phyloP scores from a whole-genome alignment of 768 basidiomycete genomes.

The Artomyces pyxidatus region DNA sequence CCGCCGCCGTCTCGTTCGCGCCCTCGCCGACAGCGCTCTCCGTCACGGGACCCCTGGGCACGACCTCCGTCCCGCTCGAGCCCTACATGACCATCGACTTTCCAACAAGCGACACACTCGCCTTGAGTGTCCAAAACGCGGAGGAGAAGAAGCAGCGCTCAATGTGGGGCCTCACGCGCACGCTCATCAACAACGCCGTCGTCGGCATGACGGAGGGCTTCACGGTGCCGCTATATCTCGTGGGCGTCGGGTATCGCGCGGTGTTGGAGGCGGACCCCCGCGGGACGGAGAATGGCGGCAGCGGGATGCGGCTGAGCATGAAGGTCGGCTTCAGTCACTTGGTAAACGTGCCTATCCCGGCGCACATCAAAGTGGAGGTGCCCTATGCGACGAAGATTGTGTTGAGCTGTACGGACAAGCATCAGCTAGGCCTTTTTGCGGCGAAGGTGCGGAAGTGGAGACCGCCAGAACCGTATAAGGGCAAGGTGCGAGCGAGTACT shows the following conservation, averaged over 20 bases:
- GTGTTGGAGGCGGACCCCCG: constrained; percentile 76
- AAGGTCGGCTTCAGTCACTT: constrained; percentile 91
- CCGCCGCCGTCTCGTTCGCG: constrained; percentile 35
- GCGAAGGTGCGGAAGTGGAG: constrained; percentile 78
- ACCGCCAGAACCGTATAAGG: constrained; percentile 95
- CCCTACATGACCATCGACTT: constrained; percentile 36
- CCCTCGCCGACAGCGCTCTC: constrained; percentile 30
- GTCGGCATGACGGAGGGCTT: constrained; percentile 87
- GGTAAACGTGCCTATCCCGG: constrained; percentile 75
- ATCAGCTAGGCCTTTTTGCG: constrained; percentile 79
- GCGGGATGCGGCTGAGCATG: constrained; percentile 70
- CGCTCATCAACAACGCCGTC: constrained; percentile 85
- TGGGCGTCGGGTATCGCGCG: constrained; percentile 92
- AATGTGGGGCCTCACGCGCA: constrained; percentile 94
- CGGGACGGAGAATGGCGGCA: constrained; percentile 42
- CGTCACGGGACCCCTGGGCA: constrained; percentile 54
- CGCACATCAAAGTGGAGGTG: constrained; percentile 72
- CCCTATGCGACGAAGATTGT: constrained; percentile 79
- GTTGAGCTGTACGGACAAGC: constrained; percentile 81
- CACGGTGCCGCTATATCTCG: constrained; percentile 74
- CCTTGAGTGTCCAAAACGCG: constrained; percentile 46
- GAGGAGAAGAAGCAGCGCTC: constrained; percentile 69
- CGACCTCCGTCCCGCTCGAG: constrained; percentile 38
- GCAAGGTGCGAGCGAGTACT: constrained; percentile 62
- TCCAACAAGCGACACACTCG: constrained; percentile 25